Evolutionary conservation across 2,329 filamentous ascomycete genomes (phyloP).

Genomic region (Hymenoscyphus fructigenus): DNA sequence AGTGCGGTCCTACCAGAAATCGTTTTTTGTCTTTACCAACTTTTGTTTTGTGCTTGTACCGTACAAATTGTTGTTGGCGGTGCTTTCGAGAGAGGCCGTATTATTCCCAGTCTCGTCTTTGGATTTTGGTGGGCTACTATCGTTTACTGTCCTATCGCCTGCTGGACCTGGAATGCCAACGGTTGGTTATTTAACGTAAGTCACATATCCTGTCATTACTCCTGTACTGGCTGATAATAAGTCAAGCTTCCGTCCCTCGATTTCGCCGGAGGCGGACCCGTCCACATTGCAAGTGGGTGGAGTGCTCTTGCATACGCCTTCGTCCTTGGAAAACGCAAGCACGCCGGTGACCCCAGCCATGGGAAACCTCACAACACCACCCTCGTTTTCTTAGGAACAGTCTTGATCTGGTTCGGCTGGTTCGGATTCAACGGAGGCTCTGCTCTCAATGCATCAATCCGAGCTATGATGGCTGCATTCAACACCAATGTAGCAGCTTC

Average conservation of each 20-base stretch:
- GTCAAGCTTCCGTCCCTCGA: conserved; percentile 45
- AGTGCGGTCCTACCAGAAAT: conserved; percentile 60
- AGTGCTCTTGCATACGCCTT: conserved; percentile 63
- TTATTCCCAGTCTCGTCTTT: conserved; percentile 63
- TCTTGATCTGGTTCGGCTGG: conserved; percentile 65
- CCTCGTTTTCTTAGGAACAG: conserved; percentile 62
- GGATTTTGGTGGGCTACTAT: conserved; percentile 63
- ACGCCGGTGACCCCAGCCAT: conserved; percentile 48
- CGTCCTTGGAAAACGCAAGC: conserved; percentile 58
- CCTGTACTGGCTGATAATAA: neutral
- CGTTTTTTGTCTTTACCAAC: conserved; percentile 64
- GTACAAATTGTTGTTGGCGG: conserved; percentile 66
- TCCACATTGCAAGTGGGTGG: conserved; percentile 63
- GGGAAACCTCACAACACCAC: conserved; percentile 62
- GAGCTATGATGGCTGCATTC: conserved; percentile 54
- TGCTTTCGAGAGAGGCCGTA: conserved; percentile 58
- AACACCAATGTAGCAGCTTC: conserved; percentile 60
- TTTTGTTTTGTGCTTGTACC: conserved; percentile 60
- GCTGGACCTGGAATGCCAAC: conserved; percentile 67
- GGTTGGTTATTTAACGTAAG: conserved; percentile 56
- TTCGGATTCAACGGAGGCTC: conserved; percentile 53
- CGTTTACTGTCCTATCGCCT: conserved; percentile 63
- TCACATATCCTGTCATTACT: neutral
- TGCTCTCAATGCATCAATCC: conserved; percentile 51
- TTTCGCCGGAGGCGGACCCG: conserved; percentile 49